Percentiles rank a stretch among this genome's conserved stretches.
Conservation (phyloP, 257 asterid species). For the Scutellaria baicalensis region DNA sequence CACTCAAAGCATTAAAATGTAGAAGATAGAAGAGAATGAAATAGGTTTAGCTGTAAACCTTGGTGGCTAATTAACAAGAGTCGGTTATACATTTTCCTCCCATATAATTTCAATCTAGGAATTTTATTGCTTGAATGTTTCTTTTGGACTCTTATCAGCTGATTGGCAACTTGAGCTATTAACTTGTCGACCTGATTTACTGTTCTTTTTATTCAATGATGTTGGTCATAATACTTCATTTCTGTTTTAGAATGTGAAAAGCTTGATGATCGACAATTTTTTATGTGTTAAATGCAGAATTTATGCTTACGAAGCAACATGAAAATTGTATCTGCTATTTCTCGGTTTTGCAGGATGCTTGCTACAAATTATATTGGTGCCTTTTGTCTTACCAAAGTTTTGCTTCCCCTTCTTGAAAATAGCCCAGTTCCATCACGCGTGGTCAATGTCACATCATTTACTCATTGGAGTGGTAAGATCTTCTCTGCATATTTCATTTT, state of each 20-base stretch:
- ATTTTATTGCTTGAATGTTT: neutral
- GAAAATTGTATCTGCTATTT: neutral
- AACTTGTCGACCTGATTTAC: neutral
- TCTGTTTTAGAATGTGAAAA: neutral
- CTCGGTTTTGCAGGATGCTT: slow-evolving; percentile 62
- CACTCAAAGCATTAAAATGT: neutral
- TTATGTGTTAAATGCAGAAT: neutral
- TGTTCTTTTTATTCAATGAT: neutral
- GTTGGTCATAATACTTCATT: neutral
- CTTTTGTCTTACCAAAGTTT: slow-evolving; percentile 66
- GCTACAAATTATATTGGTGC: slow-evolving; percentile 83
- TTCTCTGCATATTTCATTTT: neutral
- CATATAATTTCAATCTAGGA: neutral
- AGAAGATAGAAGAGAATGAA: neutral
- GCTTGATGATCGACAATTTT: neutral
- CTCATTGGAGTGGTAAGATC: slow-evolving; percentile 74
- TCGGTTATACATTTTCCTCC: neutral
- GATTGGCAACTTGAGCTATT: neutral
- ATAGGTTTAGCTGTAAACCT: neutral
- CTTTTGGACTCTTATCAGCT: neutral
- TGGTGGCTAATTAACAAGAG: neutral
- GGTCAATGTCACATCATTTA: slow-evolving; percentile 82
- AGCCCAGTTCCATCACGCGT: slow-evolving; percentile 78
- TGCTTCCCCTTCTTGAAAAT: slow-evolving; percentile 66
- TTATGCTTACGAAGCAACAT: neutral